Evolutionary conservation across 106 monocot genomes (phyloP).

Genomic region (Dendrobium chrysotoxum): DNA sequence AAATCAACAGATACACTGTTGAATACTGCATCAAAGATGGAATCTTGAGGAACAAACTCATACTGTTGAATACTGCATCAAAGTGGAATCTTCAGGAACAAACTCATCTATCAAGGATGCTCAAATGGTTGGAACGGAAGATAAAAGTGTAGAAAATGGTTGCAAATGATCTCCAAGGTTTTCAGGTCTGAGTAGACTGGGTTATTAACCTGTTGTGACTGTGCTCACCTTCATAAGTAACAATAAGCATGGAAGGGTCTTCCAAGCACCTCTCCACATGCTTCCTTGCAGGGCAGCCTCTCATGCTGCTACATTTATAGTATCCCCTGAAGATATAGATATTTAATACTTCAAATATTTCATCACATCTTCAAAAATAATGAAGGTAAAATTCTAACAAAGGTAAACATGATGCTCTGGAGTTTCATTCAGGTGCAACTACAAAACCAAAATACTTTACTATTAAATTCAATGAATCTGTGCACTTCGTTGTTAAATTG

Average conservation of each 20-base stretch:
- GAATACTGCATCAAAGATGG: neutral
- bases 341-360: neutral
- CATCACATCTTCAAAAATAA: too few species aligned
- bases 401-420: neutral
- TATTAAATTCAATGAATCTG: too few species aligned
- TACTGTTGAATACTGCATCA: neutral
- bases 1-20: neutral
- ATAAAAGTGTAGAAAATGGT: neutral
- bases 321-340: constrained; percentile 52
- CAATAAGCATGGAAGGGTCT: constrained; percentile 65
- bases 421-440: neutral
- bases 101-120: neutral
- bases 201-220: constrained; percentile 39
- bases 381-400: neutral
- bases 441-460: neutral
- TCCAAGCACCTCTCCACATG: constrained; percentile 71
- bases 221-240: constrained; percentile 79
- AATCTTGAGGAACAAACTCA: neutral
- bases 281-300: constrained; percentile 73
- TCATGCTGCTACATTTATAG: constrained; percentile 82
- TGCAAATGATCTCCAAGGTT: neutral
- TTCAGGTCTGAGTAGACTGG: constrained; percentile 21
- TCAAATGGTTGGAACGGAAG: neutral
- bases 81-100: neutral
- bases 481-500: too few species aligned